Percentiles rank a stretch among this genome's conserved stretches.
phyloP scores from a whole-genome alignment of 2,329 filamentous ascomycete species.

The Neoascochyta sp. region DNA sequence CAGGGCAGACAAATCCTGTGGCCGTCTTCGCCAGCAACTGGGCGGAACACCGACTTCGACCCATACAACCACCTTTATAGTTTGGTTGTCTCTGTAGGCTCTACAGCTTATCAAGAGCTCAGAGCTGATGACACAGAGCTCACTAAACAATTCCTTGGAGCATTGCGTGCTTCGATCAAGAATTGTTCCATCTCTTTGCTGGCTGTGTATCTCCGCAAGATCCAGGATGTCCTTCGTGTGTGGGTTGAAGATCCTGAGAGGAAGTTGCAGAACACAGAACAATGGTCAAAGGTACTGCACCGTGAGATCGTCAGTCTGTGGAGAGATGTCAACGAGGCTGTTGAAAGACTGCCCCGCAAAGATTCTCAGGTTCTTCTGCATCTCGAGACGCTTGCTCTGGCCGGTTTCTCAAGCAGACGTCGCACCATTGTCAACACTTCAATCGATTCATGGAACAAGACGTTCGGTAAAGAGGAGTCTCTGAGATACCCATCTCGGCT shows the following conservation, averaged over 20 bases:
- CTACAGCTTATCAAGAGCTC: conserved; percentile 52
- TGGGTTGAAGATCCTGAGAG: conserved; percentile 60
- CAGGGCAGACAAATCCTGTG: conserved; percentile 63
- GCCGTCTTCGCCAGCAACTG: conserved; percentile 48
- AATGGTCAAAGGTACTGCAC: conserved; percentile 20
- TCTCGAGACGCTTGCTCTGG: conserved; percentile 50
- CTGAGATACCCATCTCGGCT: conserved; percentile 64
- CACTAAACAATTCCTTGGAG: conserved; percentile 51
- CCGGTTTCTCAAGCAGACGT: conserved; percentile 53
- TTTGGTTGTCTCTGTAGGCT: conserved; percentile 54
- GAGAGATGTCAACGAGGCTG: conserved; percentile 46
- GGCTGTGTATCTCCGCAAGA: conserved; percentile 53
- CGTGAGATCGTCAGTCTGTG: conserved; percentile 38
- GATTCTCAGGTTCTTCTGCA: conserved; percentile 54
- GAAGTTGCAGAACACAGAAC: conserved; percentile 26
- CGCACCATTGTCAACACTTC: conserved; percentile 50
- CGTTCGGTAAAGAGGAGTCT: conserved; percentile 59
- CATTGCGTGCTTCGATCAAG: conserved; percentile 45
- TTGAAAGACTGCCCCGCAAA: conserved; percentile 59
- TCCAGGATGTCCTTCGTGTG: conserved; percentile 59
- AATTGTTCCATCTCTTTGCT: conserved; percentile 48
- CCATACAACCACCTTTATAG: conserved; percentile 66
- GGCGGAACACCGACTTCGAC: conserved; percentile 45
- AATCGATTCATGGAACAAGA: conserved; percentile 64
- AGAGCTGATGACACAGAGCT: conserved; percentile 38